phyloP scores from a whole-genome alignment of 129 eudicot species.

The Flaveria trinervia region DNA sequence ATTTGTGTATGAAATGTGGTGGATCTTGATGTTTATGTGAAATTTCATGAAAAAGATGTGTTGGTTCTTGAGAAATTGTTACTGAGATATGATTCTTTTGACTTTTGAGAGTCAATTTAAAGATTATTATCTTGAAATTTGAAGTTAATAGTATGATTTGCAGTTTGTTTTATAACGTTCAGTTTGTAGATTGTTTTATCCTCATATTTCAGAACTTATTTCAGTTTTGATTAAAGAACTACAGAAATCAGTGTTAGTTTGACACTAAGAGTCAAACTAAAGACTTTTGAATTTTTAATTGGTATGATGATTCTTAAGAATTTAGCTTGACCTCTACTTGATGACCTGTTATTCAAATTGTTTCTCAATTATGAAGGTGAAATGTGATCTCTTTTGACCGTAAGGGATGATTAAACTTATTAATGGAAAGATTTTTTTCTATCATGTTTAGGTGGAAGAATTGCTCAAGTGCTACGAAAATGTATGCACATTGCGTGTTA shows the following conservation, averaged over 20 bases:
- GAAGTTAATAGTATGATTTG: neutral
- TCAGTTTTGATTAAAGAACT: neutral
- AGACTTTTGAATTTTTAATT: neutral
- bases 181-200: neutral
- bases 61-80: neutral
- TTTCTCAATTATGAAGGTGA: neutral
- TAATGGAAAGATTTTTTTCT: neutral
- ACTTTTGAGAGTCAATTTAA: neutral
- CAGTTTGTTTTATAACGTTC: neutral
- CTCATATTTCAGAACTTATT: neutral
- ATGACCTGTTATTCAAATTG: neutral
- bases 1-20: no score
- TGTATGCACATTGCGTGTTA: conserved; percentile 73
- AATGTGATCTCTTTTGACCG: neutral
- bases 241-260: neutral
- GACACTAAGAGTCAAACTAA: neutral
- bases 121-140: neutral
- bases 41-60: neutral
- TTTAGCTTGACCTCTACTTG: neutral
- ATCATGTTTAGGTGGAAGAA: conserved; percentile 59
- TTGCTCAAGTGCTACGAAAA: conserved; percentile 64
- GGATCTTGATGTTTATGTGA: neutral
- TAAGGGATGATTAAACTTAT: neutral
- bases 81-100: neutral
- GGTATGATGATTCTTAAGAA: neutral